These are phyloP conservation scores for Ceratocystis alfenasii DNA, from an alignment of 2,329 filamentous ascomycete species.

Conservation along the genomic window DNA sequence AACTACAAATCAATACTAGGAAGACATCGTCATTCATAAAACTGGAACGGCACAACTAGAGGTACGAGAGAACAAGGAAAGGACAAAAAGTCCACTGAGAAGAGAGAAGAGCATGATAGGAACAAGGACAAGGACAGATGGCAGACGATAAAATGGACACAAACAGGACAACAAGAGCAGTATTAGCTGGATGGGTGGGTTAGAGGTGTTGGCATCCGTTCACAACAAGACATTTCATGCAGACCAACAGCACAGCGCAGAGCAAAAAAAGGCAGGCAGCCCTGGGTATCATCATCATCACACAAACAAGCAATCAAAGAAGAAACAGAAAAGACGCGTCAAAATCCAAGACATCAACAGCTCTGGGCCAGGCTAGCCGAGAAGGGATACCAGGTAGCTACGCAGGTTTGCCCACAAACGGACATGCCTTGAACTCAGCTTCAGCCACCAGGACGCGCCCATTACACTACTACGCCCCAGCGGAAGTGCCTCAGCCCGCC, in stretches of 20 bases:
- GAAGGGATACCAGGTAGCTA: background rate
- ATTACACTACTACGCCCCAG: conserved; percentile 39
- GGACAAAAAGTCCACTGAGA: background rate
- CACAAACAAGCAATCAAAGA: conserved; percentile 5
- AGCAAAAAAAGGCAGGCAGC: conserved; percentile 1
- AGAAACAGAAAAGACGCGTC: conserved; percentile 1
- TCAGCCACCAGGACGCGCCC: background rate
- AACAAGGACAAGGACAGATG: background rate
- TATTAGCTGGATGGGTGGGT: background rate
- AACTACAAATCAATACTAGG: conserved; percentile 11
- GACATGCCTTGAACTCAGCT: too few species aligned
- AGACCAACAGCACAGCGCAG: background rate
- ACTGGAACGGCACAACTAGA: background rate
- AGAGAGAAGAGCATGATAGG: background rate
- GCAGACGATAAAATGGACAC: background rate
- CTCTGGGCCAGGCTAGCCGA: background rate
- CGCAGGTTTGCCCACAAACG: background rate
- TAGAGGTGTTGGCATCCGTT: background rate
- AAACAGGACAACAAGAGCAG: background rate
- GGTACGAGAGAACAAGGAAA: background rate
- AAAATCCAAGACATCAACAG: too few species aligned
- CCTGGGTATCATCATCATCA: conserved; percentile 17
- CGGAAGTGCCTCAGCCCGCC: conserved; percentile 42
- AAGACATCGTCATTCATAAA: conserved; percentile 8
- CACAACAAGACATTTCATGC: background rate